These are phyloP conservation scores for Syzygium grande DNA, from an alignment of 345 rosid genomes.

Conservation along the genomic window DNA sequence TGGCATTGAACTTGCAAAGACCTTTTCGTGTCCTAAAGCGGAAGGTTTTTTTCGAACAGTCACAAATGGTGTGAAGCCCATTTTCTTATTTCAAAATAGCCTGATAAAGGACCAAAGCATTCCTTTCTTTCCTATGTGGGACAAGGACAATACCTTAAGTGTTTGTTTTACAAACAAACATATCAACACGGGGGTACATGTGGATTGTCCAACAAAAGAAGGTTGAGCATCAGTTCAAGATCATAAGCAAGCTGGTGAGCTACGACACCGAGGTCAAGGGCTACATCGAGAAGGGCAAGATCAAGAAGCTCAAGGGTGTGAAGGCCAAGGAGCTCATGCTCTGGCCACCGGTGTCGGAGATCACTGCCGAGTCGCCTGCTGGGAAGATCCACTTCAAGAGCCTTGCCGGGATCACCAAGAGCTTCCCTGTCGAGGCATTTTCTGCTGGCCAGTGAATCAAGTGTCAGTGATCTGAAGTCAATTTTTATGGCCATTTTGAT, in stretches of 20 bases:
- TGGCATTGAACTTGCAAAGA: no score
- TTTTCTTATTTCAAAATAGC: no score
- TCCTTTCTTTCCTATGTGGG: no score
- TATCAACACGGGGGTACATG: no score
- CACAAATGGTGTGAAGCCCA: no score
- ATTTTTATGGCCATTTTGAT: neutral
- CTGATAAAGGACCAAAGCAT: no score
- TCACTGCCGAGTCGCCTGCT: constrained; percentile 16
- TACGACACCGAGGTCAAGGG: constrained; percentile 29
- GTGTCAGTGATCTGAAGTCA: neutral
- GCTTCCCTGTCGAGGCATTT: constrained; percentile 42
- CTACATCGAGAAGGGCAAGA: constrained; percentile 18
- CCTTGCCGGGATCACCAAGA: constrained; percentile 46
- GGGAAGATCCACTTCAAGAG: constrained; percentile 49
- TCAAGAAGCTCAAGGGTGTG: constrained; percentile 49
- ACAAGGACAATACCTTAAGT: no score
- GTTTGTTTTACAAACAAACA: no score
- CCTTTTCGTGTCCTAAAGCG: no score
- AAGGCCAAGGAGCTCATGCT: constrained; percentile 58
- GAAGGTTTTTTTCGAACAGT: no score
- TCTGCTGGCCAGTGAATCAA: constrained; percentile 13
- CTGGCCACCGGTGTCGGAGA: constrained; percentile 42
- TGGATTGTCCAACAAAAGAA: constrained; percentile 42
- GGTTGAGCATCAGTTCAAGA: constrained; percentile 39
- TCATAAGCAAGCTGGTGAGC: constrained; percentile 31